These are phyloP conservation scores for Amniculicola lignicola DNA, from an alignment of 495 filamentous ascomycete genomes.

Conservation along the genomic window DNA sequence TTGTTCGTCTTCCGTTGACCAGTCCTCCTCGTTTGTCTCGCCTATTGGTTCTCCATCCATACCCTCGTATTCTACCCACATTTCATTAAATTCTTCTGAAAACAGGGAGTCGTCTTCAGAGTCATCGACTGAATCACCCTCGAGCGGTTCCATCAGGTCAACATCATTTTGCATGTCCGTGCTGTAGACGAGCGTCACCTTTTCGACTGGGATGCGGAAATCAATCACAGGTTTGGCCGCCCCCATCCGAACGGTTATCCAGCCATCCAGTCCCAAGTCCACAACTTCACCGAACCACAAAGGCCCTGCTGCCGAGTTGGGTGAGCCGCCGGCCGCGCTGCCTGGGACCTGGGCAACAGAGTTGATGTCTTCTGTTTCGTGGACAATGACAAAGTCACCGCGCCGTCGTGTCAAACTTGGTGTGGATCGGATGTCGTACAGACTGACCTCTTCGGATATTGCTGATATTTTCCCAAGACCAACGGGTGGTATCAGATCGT, in stretches of 20 bases:
- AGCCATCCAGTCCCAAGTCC: conserved; percentile 53
- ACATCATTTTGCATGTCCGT: conserved; percentile 30
- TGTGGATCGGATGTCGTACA: conserved; percentile 55
- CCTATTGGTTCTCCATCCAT: conserved; percentile 32
- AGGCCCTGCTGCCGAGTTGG: background rate
- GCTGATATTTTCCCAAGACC: conserved; percentile 44
- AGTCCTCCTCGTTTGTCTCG: conserved; percentile 35
- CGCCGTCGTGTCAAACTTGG: conserved; percentile 45
- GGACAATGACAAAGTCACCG: conserved; percentile 53
- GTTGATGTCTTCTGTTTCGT: conserved; percentile 18
- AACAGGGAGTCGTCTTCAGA: conserved; percentile 35
- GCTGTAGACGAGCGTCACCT: conserved; percentile 41
- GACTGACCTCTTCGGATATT: conserved; percentile 50
- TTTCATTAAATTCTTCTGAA: conserved; percentile 20
- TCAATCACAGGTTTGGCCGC: conserved; percentile 49
- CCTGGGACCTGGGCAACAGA: background rate
- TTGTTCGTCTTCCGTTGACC: conserved; percentile 43
- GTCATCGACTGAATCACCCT: conserved; percentile 33
- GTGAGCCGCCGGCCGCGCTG: background rate
- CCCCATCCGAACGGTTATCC: conserved; percentile 53
- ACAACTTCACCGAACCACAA: conserved; percentile 53
- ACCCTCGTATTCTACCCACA: conserved; percentile 35
- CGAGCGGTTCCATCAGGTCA: conserved; percentile 40
- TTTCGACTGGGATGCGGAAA: conserved; percentile 48
- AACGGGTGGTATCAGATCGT: conserved; percentile 38